phyloP scores from a whole-genome alignment of 176 grass and related monocot species.

The Cocos nucifera region DNA sequence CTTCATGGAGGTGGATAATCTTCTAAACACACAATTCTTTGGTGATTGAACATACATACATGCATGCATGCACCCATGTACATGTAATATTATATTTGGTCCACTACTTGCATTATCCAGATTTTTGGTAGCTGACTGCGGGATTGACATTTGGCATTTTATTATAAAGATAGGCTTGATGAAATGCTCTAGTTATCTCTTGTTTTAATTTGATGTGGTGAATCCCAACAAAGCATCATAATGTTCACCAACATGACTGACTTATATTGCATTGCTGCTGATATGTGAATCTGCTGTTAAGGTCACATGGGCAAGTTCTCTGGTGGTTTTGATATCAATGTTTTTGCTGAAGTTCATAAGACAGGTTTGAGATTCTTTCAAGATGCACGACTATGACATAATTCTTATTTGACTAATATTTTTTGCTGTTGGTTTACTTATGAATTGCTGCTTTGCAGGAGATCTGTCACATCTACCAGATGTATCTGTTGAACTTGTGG shows the following conservation, averaged over 20 bases:
- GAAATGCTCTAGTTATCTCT: background rate
- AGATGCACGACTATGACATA: background rate
- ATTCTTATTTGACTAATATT: background rate
- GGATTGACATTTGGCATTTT: too few relatives aligned
- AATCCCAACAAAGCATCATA: too few relatives aligned
- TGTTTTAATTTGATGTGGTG: too few relatives aligned
- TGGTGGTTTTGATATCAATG: conserved; percentile 93
- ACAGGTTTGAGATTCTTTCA: conserved; percentile 39
- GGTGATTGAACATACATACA: too few relatives aligned
- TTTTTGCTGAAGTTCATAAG: conserved; percentile 69
- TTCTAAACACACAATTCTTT: too few relatives aligned
- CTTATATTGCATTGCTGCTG: too few relatives aligned
- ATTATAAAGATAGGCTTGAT: background rate
- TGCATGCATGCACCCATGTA: too few relatives aligned
- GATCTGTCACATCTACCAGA: conserved; percentile 57
- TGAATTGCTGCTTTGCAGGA: conserved; percentile 32
- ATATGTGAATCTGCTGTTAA: conserved; percentile 27
- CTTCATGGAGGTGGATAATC: too few relatives aligned
- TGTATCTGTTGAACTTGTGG: conserved; percentile 79
- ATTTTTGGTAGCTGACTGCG: too few relatives aligned
- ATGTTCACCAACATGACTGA: too few relatives aligned
- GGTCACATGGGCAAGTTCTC: conserved; percentile 65
- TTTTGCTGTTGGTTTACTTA: conserved; percentile 4
- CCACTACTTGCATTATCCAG: too few relatives aligned
- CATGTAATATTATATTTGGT: too few relatives aligned